phyloP scores from a whole-genome alignment of 129 eudicot species.

The Lactuca saligna region DNA sequence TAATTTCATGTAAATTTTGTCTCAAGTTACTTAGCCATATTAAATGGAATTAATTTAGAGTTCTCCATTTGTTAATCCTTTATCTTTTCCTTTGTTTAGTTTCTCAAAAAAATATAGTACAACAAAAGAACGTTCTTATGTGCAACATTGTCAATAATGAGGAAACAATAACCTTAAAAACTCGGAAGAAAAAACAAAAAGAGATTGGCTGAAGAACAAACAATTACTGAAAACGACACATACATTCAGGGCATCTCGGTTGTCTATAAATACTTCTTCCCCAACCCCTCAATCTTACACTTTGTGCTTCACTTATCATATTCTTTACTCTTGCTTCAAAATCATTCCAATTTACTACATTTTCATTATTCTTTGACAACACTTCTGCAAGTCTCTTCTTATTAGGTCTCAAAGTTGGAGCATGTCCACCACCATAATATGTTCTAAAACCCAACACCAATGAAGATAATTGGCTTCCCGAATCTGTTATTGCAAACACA shows the following conservation, averaged over 20 bases:
- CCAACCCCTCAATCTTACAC: slow-evolving; percentile 46
- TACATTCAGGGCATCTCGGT: slow-evolving; percentile 88
- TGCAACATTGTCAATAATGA: neutral
- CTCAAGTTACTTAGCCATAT: slow-evolving; percentile 36
- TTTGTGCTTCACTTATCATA: slow-evolving; percentile 76
- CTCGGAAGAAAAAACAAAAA: neutral
- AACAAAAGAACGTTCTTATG: slow-evolving; percentile 17
- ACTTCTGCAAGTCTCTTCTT: slow-evolving; percentile 76
- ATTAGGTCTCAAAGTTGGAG: slow-evolving; percentile 75
- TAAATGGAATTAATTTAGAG: neutral
- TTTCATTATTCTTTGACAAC: slow-evolving; percentile 50
- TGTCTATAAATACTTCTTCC: slow-evolving; percentile 78
- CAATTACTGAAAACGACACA: slow-evolving; percentile 59
- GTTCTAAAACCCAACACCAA: slow-evolving; percentile 81
- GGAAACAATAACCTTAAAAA: neutral
- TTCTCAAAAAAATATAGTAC: slow-evolving; percentile 6
- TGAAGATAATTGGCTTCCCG: slow-evolving; percentile 89
- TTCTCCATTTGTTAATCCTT: neutral
- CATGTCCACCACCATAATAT: slow-evolving; percentile 74
- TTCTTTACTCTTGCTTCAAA: slow-evolving; percentile 60
- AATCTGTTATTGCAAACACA: slow-evolving; percentile 90
- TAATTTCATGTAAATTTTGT: slow-evolving; percentile 39
- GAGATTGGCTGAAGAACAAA: neutral
- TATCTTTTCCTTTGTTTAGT: neutral
- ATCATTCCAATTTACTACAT: slow-evolving; percentile 44